Evolutionary conservation across 306 rosid species (phyloP), one percentile per base, ranked within the genome.

Genomic region (Medicago ruthenica): DNA sequence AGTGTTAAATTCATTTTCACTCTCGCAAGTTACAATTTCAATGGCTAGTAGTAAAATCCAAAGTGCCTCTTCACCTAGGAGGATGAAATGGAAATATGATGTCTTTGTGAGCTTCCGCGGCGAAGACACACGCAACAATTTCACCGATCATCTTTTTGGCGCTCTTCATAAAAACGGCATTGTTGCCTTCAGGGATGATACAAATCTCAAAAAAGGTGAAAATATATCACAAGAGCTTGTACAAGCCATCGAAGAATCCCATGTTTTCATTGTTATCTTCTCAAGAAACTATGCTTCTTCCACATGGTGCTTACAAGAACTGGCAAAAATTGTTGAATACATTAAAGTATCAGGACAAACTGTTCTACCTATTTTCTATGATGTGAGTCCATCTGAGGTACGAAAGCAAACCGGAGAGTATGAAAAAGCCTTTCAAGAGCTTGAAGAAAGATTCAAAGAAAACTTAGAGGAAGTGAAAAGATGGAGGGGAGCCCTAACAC

Each of bases 301-400:
- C 21, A 47, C 68, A 2, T 82, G 82, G 85, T 77, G 85, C 79
- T 39, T 82, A 55, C 58, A 3, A 16, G 82, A 82, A 8, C 68
- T 82, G 1, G 51, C n/a, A 2, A 59, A 67, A 71, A 78, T 82
- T 1, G 39, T 22, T 0, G 50, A 78, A 1, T 47, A 9, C n/a
- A 17, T 36, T 18, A 0, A 11, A 0, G 15, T 44, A 11, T 3
- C 1, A 14, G 67, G 66, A 16, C 36, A 21, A 17, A 9, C 7
- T 2, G 39, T 82, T 9, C 31, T 82, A 0, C 82, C 79, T 1
- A 17, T 44, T 44, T 44, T 44, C 48, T 44, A 44, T 44, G 48
- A 44, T 44, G 48, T 44, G 15, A 44, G 15, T 48, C 77, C 86
- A 6, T 60, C 83, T 14, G 79, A 80, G 36, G 83, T 73, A 0